Conservation (phyloP, 176 grass and related monocot genomes). For the Eremochloa ophiuroides region DNA sequence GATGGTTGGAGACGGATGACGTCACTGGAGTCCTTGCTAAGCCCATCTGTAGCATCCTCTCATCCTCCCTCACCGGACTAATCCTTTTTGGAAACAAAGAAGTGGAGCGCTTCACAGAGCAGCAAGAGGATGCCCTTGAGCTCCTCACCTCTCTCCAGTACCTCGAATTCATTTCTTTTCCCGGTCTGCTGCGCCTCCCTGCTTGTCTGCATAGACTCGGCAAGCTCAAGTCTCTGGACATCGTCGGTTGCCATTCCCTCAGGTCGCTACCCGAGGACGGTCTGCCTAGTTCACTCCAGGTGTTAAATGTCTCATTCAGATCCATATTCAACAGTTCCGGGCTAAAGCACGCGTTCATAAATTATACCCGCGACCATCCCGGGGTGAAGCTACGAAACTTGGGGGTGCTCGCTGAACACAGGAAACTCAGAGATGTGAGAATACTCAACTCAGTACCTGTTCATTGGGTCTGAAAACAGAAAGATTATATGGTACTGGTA, state of each 20-base stretch:
- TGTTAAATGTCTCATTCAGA: rapidly evolving
- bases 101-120: background rate
- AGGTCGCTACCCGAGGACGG: background rate
- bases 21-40: background rate
- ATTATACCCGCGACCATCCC: background rate
- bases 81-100: rapidly evolving
- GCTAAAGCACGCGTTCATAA: background rate
- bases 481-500: no score
- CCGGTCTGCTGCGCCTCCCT: background rate
- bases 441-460: no score
- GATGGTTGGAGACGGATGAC: background rate
- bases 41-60: background rate
- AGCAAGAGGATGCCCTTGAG: background rate
- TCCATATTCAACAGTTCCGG: no score
- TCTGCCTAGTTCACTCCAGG: background rate
- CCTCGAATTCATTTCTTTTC: background rate
- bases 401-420: no score
- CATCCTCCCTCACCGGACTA: background rate
- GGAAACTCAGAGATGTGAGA: no score
- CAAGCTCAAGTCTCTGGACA: background rate
- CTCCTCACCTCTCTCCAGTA: background rate
- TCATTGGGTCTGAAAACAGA: no score
- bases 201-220: background rate
- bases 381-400: no score
- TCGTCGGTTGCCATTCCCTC: rapidly evolving